Evolutionary conservation across 1,284 basidiomycete species (phyloP).

Genomic region (Pholiota adiposa): DNA sequence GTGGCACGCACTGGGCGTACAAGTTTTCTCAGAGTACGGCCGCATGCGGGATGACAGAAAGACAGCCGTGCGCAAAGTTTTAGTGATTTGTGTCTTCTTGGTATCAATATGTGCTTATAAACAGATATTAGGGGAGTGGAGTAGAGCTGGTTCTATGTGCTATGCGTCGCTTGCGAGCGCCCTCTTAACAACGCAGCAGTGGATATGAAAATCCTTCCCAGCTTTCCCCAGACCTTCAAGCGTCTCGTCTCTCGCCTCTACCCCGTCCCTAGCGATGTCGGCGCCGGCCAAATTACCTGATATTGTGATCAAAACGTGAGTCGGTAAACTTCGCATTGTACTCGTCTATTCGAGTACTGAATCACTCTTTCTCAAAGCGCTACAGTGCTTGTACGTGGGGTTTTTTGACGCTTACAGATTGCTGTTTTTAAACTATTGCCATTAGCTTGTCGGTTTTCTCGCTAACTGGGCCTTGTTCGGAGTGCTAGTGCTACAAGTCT

Average conservation of each 20-base stretch:
- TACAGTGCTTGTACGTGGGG: not conserved
- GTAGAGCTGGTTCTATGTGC: not conserved
- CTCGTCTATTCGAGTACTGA: not conserved
- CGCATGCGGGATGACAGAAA: not conserved
- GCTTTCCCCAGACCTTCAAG: not conserved
- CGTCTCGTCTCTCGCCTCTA: not conserved
- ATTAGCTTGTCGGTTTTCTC: constrained; percentile 1
- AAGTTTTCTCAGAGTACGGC: not conserved
- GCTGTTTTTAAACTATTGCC: no score
- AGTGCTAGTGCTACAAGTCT: constrained; percentile 3
- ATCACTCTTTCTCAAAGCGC: not conserved
- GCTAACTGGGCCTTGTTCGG: constrained; percentile 5
- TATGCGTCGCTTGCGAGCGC: not conserved
- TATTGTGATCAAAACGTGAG: not conserved
- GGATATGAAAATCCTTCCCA: not conserved
- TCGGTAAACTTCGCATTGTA: not conserved
- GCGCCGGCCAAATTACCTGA: not conserved
- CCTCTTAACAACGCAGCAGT: not conserved
- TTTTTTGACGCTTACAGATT: not conserved
- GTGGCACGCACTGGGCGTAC: not conserved
- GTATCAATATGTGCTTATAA: not conserved
- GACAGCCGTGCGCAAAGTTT: not conserved
- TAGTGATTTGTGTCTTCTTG: not conserved
- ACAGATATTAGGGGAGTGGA: not conserved
- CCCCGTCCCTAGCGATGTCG: not conserved